These are phyloP conservation scores for Chytriomyces confervae DNA, from an alignment of 192 early-diverging fungal genomes.

Conservation along the genomic window DNA sequence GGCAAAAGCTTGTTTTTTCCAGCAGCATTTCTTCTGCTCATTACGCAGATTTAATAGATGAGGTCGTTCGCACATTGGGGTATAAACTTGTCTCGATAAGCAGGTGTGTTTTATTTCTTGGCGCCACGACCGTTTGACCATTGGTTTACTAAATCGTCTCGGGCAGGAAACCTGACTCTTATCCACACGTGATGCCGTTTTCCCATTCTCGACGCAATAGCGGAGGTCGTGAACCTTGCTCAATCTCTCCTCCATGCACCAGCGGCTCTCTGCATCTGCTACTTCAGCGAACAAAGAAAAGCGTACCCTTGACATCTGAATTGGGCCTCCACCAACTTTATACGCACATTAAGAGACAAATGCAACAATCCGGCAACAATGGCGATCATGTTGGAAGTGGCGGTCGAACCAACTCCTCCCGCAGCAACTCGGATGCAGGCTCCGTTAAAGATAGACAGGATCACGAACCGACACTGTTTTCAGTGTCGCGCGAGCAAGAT, in stretches of 20 bases:
- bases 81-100: not conserved
- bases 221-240: too few species aligned
- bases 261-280: not conserved
- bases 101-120: conserved; percentile 1
- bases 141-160: not conserved
- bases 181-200: not conserved
- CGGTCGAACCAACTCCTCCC: not conserved
- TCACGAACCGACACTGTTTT: too few species aligned
- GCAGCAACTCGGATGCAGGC: too few species aligned
- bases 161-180: conserved; percentile 19
- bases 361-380: not conserved
- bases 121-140: too few species aligned
- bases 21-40: not conserved
- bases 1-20: conserved; percentile 11
- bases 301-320: not conserved
- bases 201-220: too few species aligned
- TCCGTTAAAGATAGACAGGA: too few species aligned
- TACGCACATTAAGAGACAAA: not conserved
- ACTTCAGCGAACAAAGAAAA: not conserved
- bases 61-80: conserved; percentile 16
- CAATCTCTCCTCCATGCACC: not conserved
- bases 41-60: conserved; percentile 26
- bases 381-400: not conserved
- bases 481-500: too few species aligned
- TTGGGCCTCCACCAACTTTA: not conserved